phyloP scores from a whole-genome alignment of 371 early-diverging fungal species.

The Actinomucor elegans region DNA sequence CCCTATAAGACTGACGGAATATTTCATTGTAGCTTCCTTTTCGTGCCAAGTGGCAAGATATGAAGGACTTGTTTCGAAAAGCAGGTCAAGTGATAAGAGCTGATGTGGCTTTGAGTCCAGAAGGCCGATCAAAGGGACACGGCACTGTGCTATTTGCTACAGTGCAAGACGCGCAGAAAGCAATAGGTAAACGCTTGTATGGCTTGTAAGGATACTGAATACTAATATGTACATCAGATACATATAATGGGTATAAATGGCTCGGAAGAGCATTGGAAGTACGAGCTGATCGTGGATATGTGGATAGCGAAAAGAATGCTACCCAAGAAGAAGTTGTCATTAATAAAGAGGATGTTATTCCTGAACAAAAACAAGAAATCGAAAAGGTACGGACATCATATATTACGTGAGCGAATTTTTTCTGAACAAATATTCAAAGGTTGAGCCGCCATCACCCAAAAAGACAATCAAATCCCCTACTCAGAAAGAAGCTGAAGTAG shows the following conservation, averaged over 20 bases:
- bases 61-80: constrained; percentile 77
- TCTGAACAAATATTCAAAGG: too few relatives aligned
- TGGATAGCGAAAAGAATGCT: constrained; percentile 16
- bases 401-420: too few relatives aligned
- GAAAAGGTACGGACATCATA: too few relatives aligned
- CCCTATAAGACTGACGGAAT: neutral
- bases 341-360: too few relatives aligned
- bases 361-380: too few relatives aligned
- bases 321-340: too few relatives aligned
- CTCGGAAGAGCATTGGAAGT: constrained; percentile 74
- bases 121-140: constrained; percentile 68
- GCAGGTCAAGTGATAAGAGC: constrained; percentile 69
- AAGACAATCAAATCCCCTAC: neutral
- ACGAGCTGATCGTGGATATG: constrained; percentile 61
- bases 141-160: constrained; percentile 71
- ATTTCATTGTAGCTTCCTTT: constrained; percentile 65
- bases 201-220: too few relatives aligned
- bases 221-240: constrained; percentile 31
- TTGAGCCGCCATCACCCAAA: too few relatives aligned
- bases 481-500: neutral
- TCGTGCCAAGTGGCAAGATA: constrained; percentile 75
- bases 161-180: constrained; percentile 68
- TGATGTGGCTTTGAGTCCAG: constrained; percentile 66
- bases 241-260: constrained; percentile 71
- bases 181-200: constrained; percentile 50